Evolutionary conservation across 106 monocot genomes (phyloP).

Genomic region (Platanthera guangdongensis): DNA sequence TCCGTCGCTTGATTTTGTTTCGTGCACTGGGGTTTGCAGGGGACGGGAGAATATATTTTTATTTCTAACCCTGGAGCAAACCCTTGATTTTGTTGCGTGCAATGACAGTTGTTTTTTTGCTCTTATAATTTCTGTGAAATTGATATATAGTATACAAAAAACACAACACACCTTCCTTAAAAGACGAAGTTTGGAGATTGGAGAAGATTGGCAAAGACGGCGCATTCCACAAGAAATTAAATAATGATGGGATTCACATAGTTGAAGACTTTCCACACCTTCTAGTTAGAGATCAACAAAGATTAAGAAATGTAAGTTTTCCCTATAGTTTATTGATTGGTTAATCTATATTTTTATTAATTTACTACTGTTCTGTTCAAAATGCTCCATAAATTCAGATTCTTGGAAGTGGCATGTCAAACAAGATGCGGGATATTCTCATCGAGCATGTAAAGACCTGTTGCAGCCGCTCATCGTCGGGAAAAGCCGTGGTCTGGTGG

Average conservation of each 20-base stretch:
- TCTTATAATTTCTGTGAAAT: neutral
- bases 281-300: constrained; percentile 38
- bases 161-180: constrained; percentile 61
- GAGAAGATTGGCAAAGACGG: constrained; percentile 75
- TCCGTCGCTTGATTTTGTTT: too few relatives aligned
- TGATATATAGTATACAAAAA: constrained; percentile 49
- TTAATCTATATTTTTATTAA: neutral
- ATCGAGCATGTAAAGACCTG: constrained; percentile 68
- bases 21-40: too few relatives aligned
- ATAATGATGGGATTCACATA: constrained; percentile 31
- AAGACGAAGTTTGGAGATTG: too few relatives aligned
- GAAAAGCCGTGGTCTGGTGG: constrained; percentile 53
- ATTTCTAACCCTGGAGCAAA: too few relatives aligned
- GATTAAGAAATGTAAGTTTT: too few relatives aligned
- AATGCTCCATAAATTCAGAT: constrained; percentile 20
- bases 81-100: too few relatives aligned
- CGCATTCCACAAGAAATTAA: constrained; percentile 58
- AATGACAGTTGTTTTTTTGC: too few relatives aligned
- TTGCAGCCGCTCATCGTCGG: constrained; percentile 19
- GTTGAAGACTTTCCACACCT: constrained; percentile 59
- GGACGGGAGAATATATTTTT: too few relatives aligned
- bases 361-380: neutral
- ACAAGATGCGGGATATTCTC: constrained; percentile 71
- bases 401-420: constrained; percentile 70
- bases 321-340: too few relatives aligned